Conservation (phyloP, 2,329 filamentous ascomycete genomes). For the Talaromyces sp. region DNA sequence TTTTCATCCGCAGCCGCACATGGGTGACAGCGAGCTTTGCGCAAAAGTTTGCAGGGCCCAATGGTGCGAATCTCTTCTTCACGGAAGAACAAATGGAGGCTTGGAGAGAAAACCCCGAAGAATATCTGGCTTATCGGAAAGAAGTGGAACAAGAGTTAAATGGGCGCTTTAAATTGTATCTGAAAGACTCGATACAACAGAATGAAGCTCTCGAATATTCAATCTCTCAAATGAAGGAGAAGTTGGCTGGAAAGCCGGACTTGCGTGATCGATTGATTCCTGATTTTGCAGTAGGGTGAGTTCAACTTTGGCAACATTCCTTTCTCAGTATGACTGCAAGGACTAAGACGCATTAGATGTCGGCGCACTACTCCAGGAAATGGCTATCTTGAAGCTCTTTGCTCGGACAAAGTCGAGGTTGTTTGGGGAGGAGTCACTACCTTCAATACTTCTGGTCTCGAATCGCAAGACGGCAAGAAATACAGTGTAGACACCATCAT, state of each 20-base stretch:
- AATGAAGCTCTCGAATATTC: neutral
- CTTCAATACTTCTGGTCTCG: neutral
- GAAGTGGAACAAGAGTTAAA: neutral
- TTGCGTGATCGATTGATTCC: neutral
- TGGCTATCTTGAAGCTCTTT: slow-evolving; percentile 1
- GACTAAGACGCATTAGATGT: neutral
- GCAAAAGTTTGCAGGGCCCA: slow-evolving; percentile 13
- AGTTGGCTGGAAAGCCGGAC: neutral
- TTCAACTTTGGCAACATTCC: neutral
- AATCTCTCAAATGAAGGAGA: neutral
- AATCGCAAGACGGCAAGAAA: neutral
- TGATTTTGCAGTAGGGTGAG: neutral
- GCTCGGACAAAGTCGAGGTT: neutral
- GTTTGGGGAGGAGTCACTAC: neutral
- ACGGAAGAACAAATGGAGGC: neutral
- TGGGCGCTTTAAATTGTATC: neutral
- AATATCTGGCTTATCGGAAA: neutral
- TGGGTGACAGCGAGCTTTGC: slow-evolving; percentile 20
- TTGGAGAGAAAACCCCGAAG: neutral
- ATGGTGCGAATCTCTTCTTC: slow-evolving; percentile 21
- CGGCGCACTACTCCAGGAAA: neutral
- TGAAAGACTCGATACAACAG: neutral
- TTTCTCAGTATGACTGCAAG: too few species aligned
- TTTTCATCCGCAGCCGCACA: slow-evolving; percentile 17
- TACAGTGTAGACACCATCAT: neutral